Evolutionary conservation across 2,329 filamentous ascomycete species (phyloP).

Genomic region (Phymatotrichopsis omnivora): DNA sequence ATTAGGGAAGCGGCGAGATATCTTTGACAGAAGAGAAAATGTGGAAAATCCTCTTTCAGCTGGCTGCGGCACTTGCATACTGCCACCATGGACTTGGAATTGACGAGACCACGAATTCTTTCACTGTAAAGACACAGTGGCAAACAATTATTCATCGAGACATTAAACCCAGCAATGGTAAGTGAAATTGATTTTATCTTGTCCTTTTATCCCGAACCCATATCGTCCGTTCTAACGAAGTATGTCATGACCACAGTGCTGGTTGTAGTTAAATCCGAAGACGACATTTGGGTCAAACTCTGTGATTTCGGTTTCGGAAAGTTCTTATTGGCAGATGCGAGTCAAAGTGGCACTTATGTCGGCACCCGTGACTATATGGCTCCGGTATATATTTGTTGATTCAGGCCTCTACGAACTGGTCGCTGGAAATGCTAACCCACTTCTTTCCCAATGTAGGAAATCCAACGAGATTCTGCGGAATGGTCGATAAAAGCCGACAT

Average conservation of each 20-base stretch:
- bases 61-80: constrained; percentile 3
- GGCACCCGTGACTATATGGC: no score
- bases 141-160: constrained; percentile 7
- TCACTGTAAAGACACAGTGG: constrained; percentile 2
- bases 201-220: not conserved
- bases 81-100: constrained; percentile 6
- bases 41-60: constrained; percentile 5
- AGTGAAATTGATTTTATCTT: no score
- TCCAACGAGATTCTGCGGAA: constrained; percentile 1
- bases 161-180: constrained; percentile 9
- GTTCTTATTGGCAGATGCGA: no score
- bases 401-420: no score
- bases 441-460: constrained; percentile 3
- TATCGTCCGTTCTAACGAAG: no score
- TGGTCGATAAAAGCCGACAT: constrained; percentile 9
- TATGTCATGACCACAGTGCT: not conserved
- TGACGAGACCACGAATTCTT: no score
- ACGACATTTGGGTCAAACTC: no score
- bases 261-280: no score
- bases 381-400: no score
- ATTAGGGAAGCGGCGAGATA: constrained; percentile 2
- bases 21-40: constrained; percentile 1
- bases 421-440: not conserved
- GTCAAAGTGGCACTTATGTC: no score
- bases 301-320: constrained; percentile 9